Base-by-base conservation (phyloP, 495 filamentous ascomycete genomes). In the Talaromyces wortmannii region DNA sequence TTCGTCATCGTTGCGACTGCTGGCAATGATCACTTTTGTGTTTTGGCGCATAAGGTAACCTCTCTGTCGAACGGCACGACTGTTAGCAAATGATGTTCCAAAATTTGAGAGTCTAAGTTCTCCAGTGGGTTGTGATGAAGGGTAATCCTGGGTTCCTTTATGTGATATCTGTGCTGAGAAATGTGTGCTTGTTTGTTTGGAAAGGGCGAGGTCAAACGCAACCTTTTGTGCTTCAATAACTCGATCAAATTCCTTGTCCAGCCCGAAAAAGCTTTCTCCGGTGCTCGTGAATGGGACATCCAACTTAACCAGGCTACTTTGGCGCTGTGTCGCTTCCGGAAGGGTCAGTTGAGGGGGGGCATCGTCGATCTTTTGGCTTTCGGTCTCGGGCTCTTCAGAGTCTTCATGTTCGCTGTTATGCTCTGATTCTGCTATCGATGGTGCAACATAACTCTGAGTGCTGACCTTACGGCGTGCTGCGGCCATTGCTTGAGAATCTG, bases 201-300 rank as follows among this genome's bases (percentile, higher is more conserved):
- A 72, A 70, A 78, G 75, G 68, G 76, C 78, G 69, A 67, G 73
- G 60, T 78, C 66, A 71, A 77, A 80, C 73, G 74, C 80, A 80
- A 97, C 94, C 91, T 98, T 98, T 91, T 96, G 91, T 61, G 87
- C 84, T 71, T 97, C 94, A 63, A 97, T 94, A 17, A 98, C 87
- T 45, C 92, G 81, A 61, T 97, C 91, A 71, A 98, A 97, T 63
- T 97, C 94, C 63, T 88, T 81, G 58, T 94, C 88, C 45, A 98
- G 77, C 55, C 90, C 91, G 57, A 92, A 82, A 32, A 95, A 80
- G 18, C 77, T 73, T 40, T 62, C 62, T 50, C 73, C 73, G 50
- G 75, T 67, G 31, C 72, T 73, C 52, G 71, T 72, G 55, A 84
- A 77, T 5, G 80, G 74, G 50, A 97, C 81, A 63, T 96, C 90